phyloP scores from a whole-genome alignment of 768 basidiomycete genomes.

The Chlorophyllum brunneum region DNA sequence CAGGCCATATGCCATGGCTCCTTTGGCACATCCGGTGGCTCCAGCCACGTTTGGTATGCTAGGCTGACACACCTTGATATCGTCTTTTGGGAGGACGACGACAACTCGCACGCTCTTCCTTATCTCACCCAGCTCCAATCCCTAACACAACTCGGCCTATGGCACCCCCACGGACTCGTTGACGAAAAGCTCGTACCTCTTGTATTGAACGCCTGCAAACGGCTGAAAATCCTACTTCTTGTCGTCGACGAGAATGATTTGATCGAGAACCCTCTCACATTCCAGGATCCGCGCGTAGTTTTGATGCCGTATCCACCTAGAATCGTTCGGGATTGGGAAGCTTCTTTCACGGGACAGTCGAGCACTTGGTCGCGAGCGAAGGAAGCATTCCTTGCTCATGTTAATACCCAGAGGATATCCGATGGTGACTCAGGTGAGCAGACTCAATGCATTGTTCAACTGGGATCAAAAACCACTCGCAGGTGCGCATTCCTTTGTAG shows the following conservation, averaged over 20 bases:
- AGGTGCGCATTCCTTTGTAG: not conserved
- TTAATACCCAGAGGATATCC: not conserved
- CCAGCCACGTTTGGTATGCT: conserved; percentile 21
- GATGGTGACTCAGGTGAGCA: conserved; percentile 1
- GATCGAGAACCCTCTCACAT: conserved; percentile 19
- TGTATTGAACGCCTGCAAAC: conserved; percentile 24
- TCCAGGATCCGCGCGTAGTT: conserved; percentile 27
- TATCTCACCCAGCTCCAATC: conserved; percentile 23
- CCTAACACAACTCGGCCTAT: conserved; percentile 31
- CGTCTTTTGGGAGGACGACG: conserved; percentile 28
- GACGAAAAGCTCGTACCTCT: conserved; percentile 19
- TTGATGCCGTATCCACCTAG: conserved; percentile 27
- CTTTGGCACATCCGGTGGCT: conserved; percentile 2
- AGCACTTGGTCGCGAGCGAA: conserved; percentile 30
- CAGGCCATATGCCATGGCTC: conserved; percentile 17
- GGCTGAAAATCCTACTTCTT: conserved; percentile 24
- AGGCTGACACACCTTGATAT: conserved; percentile 35
- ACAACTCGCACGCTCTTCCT: conserved; percentile 22
- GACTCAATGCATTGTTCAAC: not conserved
- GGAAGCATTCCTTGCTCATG: conserved; percentile 19
- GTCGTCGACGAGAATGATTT: conserved; percentile 25
- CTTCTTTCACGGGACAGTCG: conserved; percentile 22
- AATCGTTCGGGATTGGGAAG: conserved; percentile 32
- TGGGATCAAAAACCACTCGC: not conserved
- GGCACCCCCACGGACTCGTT: conserved; percentile 22